phyloP scores from a whole-genome alignment of 345 rosid species.

The Toxicodendron radicans region DNA sequence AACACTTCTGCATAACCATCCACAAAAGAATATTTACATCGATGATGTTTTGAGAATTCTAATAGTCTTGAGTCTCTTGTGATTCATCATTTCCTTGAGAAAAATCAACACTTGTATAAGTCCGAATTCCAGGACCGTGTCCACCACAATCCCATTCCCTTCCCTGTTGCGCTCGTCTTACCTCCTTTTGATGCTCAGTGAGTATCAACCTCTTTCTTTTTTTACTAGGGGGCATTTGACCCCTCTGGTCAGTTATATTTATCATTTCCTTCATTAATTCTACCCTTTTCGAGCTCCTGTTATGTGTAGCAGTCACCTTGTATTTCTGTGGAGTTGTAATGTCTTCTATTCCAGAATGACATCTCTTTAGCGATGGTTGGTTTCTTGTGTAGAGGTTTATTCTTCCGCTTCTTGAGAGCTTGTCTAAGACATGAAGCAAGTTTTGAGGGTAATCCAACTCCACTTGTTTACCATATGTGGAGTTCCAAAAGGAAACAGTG shows the following conservation, averaged over 20 bases:
- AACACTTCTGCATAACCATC: too few relatives aligned
- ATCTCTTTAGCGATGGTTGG: slow-evolving; percentile 24
- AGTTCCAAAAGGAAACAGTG: slow-evolving; percentile 50
- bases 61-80: slow-evolving; percentile 39
- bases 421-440: slow-evolving; percentile 47
- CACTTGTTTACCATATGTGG: slow-evolving; percentile 40
- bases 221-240: slow-evolving; percentile 5
- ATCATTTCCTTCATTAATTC: slow-evolving; percentile 15
- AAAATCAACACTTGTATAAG: slow-evolving; percentile 50
- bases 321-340: slow-evolving; percentile 19
- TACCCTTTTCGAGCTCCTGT: slow-evolving; percentile 45
- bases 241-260: slow-evolving; percentile 10
- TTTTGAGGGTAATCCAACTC: slow-evolving; percentile 46
- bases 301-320: slow-evolving; percentile 36
- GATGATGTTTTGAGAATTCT: slow-evolving; percentile 29
- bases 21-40: slow-evolving; percentile 20
- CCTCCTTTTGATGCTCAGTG: slow-evolving; percentile 58
- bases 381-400: slow-evolving; percentile 38
- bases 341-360: slow-evolving; percentile 12
- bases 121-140: slow-evolving; percentile 51
- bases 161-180: slow-evolving; percentile 55
- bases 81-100: slow-evolving; percentile 50
- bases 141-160: slow-evolving; percentile 42
- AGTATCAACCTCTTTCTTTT: slow-evolving; percentile 43
- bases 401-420: slow-evolving; percentile 46